Conservation (phyloP, 495 filamentous ascomycete genomes). For the Hypomontagnella monticulosa region DNA sequence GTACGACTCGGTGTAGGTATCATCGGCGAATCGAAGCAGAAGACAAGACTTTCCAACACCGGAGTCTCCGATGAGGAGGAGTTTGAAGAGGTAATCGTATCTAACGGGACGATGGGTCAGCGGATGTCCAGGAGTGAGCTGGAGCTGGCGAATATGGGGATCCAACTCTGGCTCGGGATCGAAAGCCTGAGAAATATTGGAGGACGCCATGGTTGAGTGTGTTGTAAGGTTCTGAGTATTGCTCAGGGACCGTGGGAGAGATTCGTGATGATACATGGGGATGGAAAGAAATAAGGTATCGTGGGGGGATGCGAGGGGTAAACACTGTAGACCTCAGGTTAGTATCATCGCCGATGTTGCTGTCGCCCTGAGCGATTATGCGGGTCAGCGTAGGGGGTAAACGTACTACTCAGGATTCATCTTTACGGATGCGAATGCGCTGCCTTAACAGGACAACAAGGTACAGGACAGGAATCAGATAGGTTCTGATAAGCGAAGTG, state of each 20-base stretch:
- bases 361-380: constrained; percentile 28
- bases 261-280: constrained; percentile 12
- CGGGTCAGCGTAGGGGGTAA: constrained; percentile 28
- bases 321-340: constrained; percentile 41
- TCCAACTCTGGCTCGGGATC: constrained; percentile 34
- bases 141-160: constrained; percentile 34
- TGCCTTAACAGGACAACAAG: constrained; percentile 32
- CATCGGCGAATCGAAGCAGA: constrained; percentile 96
- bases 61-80: constrained; percentile 99
- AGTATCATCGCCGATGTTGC: constrained; percentile 31
- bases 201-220: constrained; percentile 34
- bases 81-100: constrained; percentile 99
- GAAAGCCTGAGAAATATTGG: not conserved
- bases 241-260: constrained; percentile 2
- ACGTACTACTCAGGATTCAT: constrained; percentile 98
- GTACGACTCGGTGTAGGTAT: constrained; percentile 99
- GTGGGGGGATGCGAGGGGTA: constrained; percentile 27
- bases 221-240: constrained; percentile 8
- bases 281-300: not conserved
- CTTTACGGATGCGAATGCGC: constrained; percentile 53
- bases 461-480: constrained; percentile 19
- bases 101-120: constrained; percentile 57
- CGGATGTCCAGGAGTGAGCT: constrained; percentile 23
- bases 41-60: constrained; percentile 99
- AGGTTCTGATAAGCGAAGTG: constrained; percentile 21